Conservation (phyloP, 129 eudicot genomes). For the Silybum marianum region DNA sequence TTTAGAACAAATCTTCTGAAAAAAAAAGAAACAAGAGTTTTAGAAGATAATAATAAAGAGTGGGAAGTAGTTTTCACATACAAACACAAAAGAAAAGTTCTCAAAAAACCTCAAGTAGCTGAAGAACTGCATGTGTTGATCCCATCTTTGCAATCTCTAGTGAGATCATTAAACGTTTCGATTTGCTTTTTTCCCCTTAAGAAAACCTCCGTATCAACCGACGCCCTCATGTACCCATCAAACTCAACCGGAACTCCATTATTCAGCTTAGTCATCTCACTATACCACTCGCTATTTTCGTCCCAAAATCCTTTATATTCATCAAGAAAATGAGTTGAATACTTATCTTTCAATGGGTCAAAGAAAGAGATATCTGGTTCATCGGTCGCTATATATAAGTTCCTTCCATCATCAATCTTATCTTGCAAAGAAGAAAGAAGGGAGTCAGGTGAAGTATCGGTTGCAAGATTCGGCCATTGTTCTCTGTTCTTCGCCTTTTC, state of each 20-base stretch:
- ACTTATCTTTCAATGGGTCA: conserved; percentile 83
- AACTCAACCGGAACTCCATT: conserved; percentile 86
- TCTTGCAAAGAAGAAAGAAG: conserved; percentile 60
- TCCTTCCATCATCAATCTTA: conserved; percentile 73
- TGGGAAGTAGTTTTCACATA: conserved; percentile 16
- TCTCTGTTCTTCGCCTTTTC: conserved; percentile 70
- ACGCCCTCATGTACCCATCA: conserved; percentile 94
- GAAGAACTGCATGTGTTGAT: conserved; percentile 69
- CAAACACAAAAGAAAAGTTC: conserved; percentile 19
- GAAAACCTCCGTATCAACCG: conserved; percentile 94
- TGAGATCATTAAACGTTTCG: conserved; percentile 90
- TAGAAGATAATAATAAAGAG: conserved; percentile 12
- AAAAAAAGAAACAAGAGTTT: conserved; percentile 7
- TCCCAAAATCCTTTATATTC: conserved; percentile 82
- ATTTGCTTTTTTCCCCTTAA: conserved; percentile 91
- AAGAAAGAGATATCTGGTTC: conserved; percentile 71
- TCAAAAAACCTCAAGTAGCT: conserved; percentile 27
- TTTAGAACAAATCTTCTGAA: conserved; percentile 25
- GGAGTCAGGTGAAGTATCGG: conserved; percentile 77
- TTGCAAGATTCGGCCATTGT: conserved; percentile 80
- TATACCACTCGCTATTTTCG: conserved; percentile 77
- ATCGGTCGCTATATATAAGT: conserved; percentile 74
- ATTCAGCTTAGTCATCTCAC: conserved; percentile 69
- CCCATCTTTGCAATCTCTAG: conserved; percentile 91
- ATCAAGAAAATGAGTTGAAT: conserved; percentile 79